Percentiles rank a stretch among this genome's conserved stretches.
Conservation (phyloP, 805 yeast species). For the Cyberlindnera nakhonratchasimensis region DNA sequence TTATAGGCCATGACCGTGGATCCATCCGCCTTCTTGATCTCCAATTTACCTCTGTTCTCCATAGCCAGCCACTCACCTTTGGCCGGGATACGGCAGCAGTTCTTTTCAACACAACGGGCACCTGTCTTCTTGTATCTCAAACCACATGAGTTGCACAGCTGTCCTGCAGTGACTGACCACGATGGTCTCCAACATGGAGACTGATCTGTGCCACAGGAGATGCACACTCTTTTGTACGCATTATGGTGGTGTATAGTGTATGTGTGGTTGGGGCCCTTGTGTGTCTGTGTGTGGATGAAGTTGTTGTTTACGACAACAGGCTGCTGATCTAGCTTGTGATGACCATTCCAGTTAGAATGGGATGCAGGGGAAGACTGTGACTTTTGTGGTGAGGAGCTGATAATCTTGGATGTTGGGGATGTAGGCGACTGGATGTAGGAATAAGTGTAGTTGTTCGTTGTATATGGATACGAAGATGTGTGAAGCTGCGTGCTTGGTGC, state of each 20-base stretch:
- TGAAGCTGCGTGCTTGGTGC: conserved; percentile 7
- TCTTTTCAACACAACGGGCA: conserved; percentile 75
- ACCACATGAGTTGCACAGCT: conserved; percentile 95
- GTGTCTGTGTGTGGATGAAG: conserved; percentile 28
- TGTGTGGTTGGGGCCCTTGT: conserved; percentile 29
- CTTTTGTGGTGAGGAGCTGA: conserved; percentile 3
- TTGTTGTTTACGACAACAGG: conserved; percentile 18
- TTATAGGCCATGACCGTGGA: conserved; percentile 35
- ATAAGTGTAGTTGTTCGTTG: conserved; percentile 13
- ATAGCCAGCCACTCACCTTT: conserved; percentile 92
- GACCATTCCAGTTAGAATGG: conserved; percentile 15
- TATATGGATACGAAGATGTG: conserved; percentile 2
- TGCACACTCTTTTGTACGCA: conserved; percentile 54
- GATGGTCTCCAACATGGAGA: conserved; percentile 99
- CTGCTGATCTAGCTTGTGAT: conserved; percentile 16
- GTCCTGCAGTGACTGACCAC: conserved; percentile 91
- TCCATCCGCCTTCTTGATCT: conserved; percentile 30
- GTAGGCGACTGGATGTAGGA: conserved; percentile 9
- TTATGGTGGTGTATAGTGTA: conserved; percentile 29
- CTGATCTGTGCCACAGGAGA: conserved; percentile 85
- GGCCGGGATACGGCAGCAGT: conserved; percentile 88
- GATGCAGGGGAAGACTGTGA: conserved; percentile 5
- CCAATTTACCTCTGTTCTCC: conserved; percentile 61
- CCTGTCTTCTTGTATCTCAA: conserved; percentile 90
- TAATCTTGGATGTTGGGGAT: conserved; percentile 8